Conservation (phyloP, 306 rosid species). For the Adenanthera pavonina region DNA sequence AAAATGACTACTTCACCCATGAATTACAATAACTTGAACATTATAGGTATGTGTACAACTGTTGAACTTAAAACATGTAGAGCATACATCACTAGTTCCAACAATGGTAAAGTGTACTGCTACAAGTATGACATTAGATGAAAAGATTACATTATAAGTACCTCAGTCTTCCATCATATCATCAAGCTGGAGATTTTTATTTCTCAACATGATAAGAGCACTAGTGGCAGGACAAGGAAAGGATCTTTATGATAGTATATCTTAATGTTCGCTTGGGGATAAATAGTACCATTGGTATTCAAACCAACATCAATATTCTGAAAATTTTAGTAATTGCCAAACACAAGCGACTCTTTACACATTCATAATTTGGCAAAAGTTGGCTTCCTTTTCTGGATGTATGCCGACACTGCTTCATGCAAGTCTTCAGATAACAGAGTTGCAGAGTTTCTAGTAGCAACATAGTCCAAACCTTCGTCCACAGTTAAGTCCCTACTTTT, state of each 20-base stretch:
- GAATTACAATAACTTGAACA: not conserved
- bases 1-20: not conserved
- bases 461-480: slow-evolving; percentile 87
- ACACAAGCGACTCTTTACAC: not conserved
- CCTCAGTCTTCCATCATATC: not conserved
- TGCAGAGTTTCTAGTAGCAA: slow-evolving; percentile 81
- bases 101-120: not conserved
- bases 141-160: not conserved
- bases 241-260: not conserved
- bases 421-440: slow-evolving; percentile 69
- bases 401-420: slow-evolving; percentile 63
- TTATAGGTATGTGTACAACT: not conserved
- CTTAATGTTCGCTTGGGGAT: not conserved
- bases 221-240: not conserved
- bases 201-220: slow-evolving; percentile 5
- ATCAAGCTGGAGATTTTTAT: slow-evolving; percentile 16
- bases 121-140: not conserved
- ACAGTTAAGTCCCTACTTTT: slow-evolving; percentile 72
- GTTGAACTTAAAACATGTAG: not conserved
- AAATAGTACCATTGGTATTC: not conserved
- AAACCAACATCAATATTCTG: not conserved
- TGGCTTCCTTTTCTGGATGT: slow-evolving; percentile 63
- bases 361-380: slow-evolving; percentile 74
- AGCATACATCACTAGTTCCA: not conserved
- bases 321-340: not conserved